Evolutionary conservation across 1,284 basidiomycete species (phyloP).

Genomic region (Irpex rosettiformis): DNA sequence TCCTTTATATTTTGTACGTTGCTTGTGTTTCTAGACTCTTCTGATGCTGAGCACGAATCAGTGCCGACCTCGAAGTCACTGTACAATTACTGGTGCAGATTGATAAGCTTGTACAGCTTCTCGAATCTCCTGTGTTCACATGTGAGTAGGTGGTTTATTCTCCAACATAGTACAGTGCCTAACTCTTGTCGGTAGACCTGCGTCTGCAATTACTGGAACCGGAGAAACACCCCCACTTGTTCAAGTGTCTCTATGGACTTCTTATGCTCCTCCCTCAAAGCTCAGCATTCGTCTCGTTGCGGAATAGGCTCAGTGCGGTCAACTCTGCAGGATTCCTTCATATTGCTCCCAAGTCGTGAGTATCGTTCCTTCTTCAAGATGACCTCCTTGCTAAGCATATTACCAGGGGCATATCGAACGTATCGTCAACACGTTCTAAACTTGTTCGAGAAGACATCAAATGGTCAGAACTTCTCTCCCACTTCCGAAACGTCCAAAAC

Average conservation of each 20-base stretch:
- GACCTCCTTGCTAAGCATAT: not conserved
- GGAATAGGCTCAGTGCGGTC: constrained; percentile 92
- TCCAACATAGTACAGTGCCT: not conserved
- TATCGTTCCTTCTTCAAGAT: not conserved
- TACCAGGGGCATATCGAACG: constrained; percentile 30
- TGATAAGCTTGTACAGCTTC: constrained; percentile 96
- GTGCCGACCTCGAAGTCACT: constrained; percentile 95
- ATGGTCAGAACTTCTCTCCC: constrained; percentile 87
- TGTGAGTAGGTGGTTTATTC: constrained; percentile 54
- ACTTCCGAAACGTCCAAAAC: constrained; percentile 81
- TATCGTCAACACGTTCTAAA: constrained; percentile 63
- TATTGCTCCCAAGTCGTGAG: constrained; percentile 77
- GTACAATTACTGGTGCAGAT: constrained; percentile 94
- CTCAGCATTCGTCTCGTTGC: constrained; percentile 91
- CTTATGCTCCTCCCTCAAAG: constrained; percentile 98
- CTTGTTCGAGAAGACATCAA: constrained; percentile 85
- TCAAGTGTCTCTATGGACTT: constrained; percentile 97
- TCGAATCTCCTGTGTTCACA: constrained; percentile 98
- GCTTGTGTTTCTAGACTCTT: not conserved
- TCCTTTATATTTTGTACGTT: constrained; percentile 92
- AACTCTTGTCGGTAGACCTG: constrained; percentile 59
- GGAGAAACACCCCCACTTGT: constrained; percentile 92
- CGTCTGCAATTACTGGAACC: constrained; percentile 96
- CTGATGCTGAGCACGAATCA: constrained; percentile 29
- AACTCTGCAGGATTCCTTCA: constrained; percentile 94